phyloP scores from a whole-genome alignment of 495 filamentous ascomycete species.

The Neurospora terricola region DNA sequence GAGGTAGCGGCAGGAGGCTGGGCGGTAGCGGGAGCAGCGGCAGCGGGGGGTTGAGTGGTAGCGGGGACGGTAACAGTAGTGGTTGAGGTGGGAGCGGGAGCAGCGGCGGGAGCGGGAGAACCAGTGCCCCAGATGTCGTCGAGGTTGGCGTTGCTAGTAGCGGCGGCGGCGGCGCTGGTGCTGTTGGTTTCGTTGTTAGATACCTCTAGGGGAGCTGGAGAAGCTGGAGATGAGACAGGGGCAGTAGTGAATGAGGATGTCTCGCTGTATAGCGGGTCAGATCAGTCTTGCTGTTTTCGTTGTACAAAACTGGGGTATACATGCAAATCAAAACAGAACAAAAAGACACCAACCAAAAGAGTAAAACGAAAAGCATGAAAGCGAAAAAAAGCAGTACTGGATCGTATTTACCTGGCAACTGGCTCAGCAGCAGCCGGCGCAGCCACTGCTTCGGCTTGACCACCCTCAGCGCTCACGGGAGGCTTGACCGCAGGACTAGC shows the following conservation, averaged over 20 bases:
- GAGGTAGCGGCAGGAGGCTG: slow-evolving; percentile 9
- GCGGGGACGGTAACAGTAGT: neutral
- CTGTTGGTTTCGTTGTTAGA: slow-evolving; percentile 7
- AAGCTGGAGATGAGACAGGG: neutral
- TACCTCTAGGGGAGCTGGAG: slow-evolving; percentile 10
- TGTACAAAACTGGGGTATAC: neutral
- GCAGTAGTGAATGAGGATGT: slow-evolving; percentile 3
- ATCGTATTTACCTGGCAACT: slow-evolving; percentile 15
- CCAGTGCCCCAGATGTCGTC: slow-evolving; percentile 25
- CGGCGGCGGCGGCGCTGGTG: slow-evolving; percentile 4
- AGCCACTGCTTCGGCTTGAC: slow-evolving; percentile 2
- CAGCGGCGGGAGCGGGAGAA: slow-evolving; percentile 1
- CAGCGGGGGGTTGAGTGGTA: slow-evolving; percentile 5
- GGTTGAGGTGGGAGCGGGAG: neutral
- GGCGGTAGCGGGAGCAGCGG: slow-evolving; percentile 13
- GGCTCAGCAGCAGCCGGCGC: slow-evolving; percentile 9
- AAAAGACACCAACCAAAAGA: neutral
- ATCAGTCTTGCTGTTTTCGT: neutral
- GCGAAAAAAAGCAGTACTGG: neutral
- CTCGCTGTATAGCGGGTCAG: slow-evolving; percentile 9
- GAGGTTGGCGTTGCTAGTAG: neutral
- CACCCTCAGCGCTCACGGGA: slow-evolving; percentile 13
- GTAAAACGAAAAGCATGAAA: neutral
- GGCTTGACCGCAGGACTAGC: slow-evolving; percentile 47
- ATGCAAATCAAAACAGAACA: neutral